Conservation (phyloP, 202 grass and related monocot species). For the Carex arenaria region DNA sequence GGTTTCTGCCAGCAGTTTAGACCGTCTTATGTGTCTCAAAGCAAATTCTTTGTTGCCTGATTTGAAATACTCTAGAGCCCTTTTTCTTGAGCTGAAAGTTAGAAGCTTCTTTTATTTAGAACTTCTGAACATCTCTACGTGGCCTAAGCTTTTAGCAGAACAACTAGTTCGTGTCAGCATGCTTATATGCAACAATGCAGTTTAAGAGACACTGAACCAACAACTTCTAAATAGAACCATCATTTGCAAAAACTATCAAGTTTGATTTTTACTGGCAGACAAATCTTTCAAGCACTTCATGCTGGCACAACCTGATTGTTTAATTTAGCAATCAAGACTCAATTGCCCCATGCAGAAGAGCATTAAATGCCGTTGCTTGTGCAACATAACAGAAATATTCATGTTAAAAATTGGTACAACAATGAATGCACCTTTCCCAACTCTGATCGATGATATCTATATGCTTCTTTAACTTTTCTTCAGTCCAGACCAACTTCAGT, state of each 20-base stretch:
- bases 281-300: neutral
- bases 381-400: neutral
- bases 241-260: neutral
- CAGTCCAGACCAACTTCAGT: constrained; percentile 66
- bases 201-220: neutral
- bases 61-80: constrained; percentile 57
- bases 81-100: constrained; percentile 56
- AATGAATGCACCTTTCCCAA: constrained; percentile 61
- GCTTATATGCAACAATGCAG: neutral
- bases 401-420: neutral
- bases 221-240: no score
- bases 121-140: neutral
- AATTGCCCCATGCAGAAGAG: neutral
- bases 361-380: neutral
- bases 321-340: neutral
- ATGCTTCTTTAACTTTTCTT: constrained; percentile 78
- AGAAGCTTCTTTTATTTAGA: neutral
- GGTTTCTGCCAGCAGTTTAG: constrained; percentile 65
- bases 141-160: neutral
- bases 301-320: neutral
- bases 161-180: neutral
- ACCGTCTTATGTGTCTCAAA: constrained; percentile 51
- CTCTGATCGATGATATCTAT: constrained; percentile 59
- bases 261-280: neutral
- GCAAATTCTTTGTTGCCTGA: constrained; percentile 61